phyloP scores from a whole-genome alignment of 2,329 filamentous ascomycete species.

The Colletotrichum destructivum region DNA sequence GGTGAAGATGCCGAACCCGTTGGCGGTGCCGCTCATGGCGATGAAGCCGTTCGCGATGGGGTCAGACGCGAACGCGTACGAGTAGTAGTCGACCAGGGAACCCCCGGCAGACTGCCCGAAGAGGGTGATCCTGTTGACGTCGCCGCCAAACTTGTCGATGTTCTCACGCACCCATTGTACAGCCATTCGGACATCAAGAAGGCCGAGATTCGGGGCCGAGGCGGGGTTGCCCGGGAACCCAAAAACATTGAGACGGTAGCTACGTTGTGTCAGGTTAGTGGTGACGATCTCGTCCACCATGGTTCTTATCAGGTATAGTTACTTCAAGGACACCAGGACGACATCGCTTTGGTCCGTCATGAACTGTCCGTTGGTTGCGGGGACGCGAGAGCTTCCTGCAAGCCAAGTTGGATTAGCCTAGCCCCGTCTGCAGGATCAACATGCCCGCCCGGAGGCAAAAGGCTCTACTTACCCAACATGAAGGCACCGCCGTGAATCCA shows the following conservation, averaged over 20 bases:
- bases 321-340: constrained; percentile 62
- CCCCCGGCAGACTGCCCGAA: constrained; percentile 43
- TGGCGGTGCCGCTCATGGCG: constrained; percentile 56
- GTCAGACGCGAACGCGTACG: constrained; percentile 64
- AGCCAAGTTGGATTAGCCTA: constrained; percentile 34
- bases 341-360: constrained; percentile 59
- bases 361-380: constrained; percentile 7
- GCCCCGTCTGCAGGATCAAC: too few relatives aligned
- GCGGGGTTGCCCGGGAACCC: constrained; percentile 55
- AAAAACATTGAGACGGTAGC: constrained; percentile 60
- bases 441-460: too few relatives aligned
- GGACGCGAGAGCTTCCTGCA: constrained; percentile 54
- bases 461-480: constrained; percentile 47
- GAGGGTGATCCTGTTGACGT: constrained; percentile 59
- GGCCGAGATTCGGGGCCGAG: constrained; percentile 59
- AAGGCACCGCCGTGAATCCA: constrained; percentile 63
- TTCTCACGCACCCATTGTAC: constrained; percentile 67
- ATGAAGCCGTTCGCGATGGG: constrained; percentile 66
- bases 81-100: constrained; percentile 60
- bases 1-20: constrained; percentile 47
- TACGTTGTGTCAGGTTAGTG: background rate
- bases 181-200: constrained; percentile 67
- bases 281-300: too few relatives aligned
- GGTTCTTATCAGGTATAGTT: background rate
- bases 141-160: constrained; percentile 66